A percentile compares a stretch with the other conserved stretches of the same genome.
phyloP scores from a whole-genome alignment of 2,329 filamentous ascomycete species.

The Cordyceps javanica region DNA sequence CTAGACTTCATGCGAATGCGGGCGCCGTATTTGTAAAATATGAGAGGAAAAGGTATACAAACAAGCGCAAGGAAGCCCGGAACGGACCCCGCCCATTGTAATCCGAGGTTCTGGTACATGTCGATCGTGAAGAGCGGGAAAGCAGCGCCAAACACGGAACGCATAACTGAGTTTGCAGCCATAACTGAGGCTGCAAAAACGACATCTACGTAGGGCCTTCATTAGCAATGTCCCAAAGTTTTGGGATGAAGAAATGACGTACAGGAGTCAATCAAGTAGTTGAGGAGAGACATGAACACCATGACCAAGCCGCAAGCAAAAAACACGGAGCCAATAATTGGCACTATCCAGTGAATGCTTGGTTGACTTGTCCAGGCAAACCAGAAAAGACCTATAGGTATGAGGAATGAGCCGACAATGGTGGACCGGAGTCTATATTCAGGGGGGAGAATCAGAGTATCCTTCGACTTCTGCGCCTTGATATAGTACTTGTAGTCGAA shows the following conservation, averaged over 20 bases:
- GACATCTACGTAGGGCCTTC: conserved; percentile 33
- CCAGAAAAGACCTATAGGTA: conserved; percentile 53
- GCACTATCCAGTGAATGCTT: conserved; percentile 47
- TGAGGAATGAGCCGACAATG: conserved; percentile 46
- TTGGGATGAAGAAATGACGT: not conserved
- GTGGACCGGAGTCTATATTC: conserved; percentile 51
- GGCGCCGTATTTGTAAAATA: conserved; percentile 63
- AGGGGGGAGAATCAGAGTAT: conserved; percentile 38
- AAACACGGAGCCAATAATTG: conserved; percentile 26
- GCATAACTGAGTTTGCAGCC: conserved; percentile 61
- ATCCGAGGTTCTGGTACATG: conserved; percentile 50
- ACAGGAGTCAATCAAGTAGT: conserved; percentile 56
- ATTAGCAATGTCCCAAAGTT: not conserved
- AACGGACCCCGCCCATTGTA: conserved; percentile 65
- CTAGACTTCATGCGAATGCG: conserved; percentile 9
- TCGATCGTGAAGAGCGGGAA: conserved; percentile 61
- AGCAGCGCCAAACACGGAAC: conserved; percentile 59
- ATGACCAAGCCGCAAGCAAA: conserved; percentile 51
- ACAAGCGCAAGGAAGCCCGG: conserved; percentile 63
- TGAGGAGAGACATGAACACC: conserved; percentile 53
- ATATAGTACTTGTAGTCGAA: conserved; percentile 43
- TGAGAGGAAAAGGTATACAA: conserved; percentile 64
- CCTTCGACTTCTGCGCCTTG: conserved; percentile 22
- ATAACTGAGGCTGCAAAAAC: conserved; percentile 67
- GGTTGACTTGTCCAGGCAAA: conserved; percentile 54